Base-by-base conservation (phyloP, 208 protist genomes). In the Strigomonas culicis region DNA sequence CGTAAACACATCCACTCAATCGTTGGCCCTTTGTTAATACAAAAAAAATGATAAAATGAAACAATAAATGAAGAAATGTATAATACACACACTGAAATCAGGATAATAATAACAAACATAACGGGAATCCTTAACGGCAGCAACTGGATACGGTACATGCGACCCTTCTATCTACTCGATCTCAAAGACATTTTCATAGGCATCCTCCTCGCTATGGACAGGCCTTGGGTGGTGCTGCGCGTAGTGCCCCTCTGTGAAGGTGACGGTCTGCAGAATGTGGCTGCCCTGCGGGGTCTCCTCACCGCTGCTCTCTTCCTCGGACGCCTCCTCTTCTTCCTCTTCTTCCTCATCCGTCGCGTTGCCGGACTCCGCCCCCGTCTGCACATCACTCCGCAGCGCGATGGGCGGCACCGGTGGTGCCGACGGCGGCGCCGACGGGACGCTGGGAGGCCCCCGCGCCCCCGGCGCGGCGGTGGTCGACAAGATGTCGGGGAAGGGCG, bases 291-390 rank as follows among this genome's bases (percentile, higher is more conserved):
- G 32, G 62, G 7, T 31, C 21, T 58, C 62, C 36, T 58, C 39
- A 22, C 39, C 25, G 25, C 39, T 25, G 13, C 43, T 47, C 19
- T 47, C 19, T 47, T 47, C 19, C 19, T 47, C 19, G 41, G 13
- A 21, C 15, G 13, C 19, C 15, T 47, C 19, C 41, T 21, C 41
- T 8, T 61, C 34, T 7, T 46, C 56, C 41, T 61, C 59, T 10
- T 63, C 59, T 22, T 66, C 51, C 32, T 59, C 62, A 1, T 47
- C 50, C 11, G 39, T 7, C 47, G 52, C 31, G 25, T n/a, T 17
- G 25, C 22, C 28, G 21, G 57, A 13, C 31, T 31, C 27, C 34
- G 39, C 57, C 57, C n/a, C 57, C 30, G 57, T 47, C 57, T 13
- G 28, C 6, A 30, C 49, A 24, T 24, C n/a, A n/a, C n/a, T n/a